Conservation (phyloP, 1,139 yeast species). For the Casaregolazyma lundiana region DNA sequence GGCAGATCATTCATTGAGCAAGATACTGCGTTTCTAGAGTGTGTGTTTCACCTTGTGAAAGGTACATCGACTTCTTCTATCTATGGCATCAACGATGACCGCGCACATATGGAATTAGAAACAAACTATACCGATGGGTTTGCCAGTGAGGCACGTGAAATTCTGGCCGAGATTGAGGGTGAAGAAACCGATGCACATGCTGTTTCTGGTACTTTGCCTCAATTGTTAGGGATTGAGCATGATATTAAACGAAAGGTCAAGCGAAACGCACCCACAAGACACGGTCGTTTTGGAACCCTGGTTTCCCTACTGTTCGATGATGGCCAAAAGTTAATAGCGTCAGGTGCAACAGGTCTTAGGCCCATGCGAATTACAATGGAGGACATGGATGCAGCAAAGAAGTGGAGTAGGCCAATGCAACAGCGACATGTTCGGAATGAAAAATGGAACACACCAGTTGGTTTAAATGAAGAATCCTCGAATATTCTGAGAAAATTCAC, state of each 20-base stretch:
- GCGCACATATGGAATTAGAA: not conserved
- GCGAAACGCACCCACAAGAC: conserved; percentile 56
- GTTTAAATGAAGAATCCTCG: conserved; percentile 35
- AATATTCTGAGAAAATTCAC: conserved; percentile 44
- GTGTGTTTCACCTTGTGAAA: conserved; percentile 57
- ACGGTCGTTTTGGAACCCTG: conserved; percentile 87
- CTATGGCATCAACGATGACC: not conserved
- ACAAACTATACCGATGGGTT: not conserved
- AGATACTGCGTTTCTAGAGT: conserved; percentile 64
- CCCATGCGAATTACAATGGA: conserved; percentile 48
- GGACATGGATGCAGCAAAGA: conserved; percentile 61
- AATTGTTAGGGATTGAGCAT: conserved; percentile 55
- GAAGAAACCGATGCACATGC: conserved; percentile 2
- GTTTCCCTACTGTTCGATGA: conserved; percentile 61
- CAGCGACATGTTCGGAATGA: conserved; percentile 20
- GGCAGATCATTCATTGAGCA: conserved; percentile 63
- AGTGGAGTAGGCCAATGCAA: conserved; percentile 51
- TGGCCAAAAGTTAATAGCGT: conserved; percentile 57
- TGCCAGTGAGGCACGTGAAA: conserved; percentile 27
- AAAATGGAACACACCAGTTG: conserved; percentile 26
- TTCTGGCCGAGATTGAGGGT: conserved; percentile 18
- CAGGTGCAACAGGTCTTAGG: conserved; percentile 68
- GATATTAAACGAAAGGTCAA: conserved; percentile 41
- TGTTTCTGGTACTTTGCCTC: conserved; percentile 37
- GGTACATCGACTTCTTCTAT: conserved; percentile 39